A percentile compares a stretch with the other conserved stretches of the same genome.
Evolutionary conservation across 2,329 filamentous ascomycete species (phyloP).

Genomic region (Colletotrichum abscissum): DNA sequence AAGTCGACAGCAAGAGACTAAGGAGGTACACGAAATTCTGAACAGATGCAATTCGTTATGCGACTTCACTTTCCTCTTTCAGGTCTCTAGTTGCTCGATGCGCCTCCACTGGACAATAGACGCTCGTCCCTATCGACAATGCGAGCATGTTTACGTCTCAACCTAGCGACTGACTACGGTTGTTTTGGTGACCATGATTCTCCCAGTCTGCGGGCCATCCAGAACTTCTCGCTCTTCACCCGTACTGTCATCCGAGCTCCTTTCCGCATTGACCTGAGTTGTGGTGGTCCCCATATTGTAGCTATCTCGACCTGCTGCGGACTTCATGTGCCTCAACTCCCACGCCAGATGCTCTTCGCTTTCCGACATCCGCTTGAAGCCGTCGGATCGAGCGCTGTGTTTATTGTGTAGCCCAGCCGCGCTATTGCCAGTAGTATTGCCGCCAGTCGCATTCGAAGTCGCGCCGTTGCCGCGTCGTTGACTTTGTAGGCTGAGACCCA

Average conservation of each 20-base stretch:
- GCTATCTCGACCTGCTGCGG: not conserved
- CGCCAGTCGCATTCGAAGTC: not conserved
- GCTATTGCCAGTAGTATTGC: not conserved
- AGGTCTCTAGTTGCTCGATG: too few species aligned
- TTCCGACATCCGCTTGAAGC: conserved; percentile 34
- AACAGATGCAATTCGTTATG: too few species aligned
- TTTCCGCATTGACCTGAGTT: not conserved
- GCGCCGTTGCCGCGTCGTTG: not conserved
- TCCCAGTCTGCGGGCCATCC: not conserved
- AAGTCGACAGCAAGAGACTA: conserved; percentile 12
- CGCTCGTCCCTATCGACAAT: too few species aligned
- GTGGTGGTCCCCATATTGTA: not conserved
- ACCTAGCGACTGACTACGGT: not conserved
- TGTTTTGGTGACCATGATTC: not conserved
- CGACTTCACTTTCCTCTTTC: too few species aligned
- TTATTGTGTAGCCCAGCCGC: not conserved
- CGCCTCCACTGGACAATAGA: too few species aligned
- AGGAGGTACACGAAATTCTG: too few species aligned
- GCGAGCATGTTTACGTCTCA: not conserved
- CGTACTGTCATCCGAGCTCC: not conserved
- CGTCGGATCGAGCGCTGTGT: not conserved
- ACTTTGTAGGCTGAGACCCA: conserved; percentile 10
- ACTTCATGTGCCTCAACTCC: conserved; percentile 20
- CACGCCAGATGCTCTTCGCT: conserved; percentile 38
- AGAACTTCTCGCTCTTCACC: not conserved